Evolutionary conservation across 163 green algal species (phyloP), one percentile per base, ranked within the genome.

Genomic region (Chlorella variabilis): DNA sequence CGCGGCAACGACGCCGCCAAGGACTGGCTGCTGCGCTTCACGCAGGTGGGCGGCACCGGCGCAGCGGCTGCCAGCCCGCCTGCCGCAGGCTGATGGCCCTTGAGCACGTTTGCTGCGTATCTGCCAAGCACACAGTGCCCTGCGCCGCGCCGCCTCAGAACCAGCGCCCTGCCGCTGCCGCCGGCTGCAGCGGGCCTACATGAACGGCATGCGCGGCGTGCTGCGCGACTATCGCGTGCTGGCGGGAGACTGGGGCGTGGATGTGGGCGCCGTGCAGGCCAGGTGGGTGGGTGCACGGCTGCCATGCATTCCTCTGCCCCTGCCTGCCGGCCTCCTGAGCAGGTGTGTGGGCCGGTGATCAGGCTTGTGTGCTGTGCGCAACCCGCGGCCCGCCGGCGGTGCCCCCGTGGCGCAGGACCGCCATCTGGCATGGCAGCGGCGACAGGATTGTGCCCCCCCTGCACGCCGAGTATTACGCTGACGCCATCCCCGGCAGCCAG

Each of bases 11-110:
- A 34, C 4, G 48, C 23, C 23, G 49, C 62, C 61, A 49, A 63
- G 61, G 62, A 74, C 70, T 77, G 70, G 70, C 70, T 77, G 70
- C 31, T 77, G 31, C 70, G 70, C 45, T 77, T 77, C 70, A 48
- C 65, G 48, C 33, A 48, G 70, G 70, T 31, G 70, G n/a, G 70
- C 7, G 20, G 36, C 36, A 3, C 2, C 1, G 20, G 18, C 20
- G 36, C 23, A 33, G 65, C 23, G 18, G 36, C 13, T 25, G n/a
- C n/a, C n/a, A n/a, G n/a, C n/a, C n/a, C n/a, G n/a, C n/a, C n/a
- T n/a, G n/a, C n/a, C n/a, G n/a, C n/a, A n/a, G n/a, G n/a, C n/a
- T n/a, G n/a, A n/a, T n/a, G n/a, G n/a, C n/a, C n/a, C n/a, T n/a
- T n/a, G n/a, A n/a, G n/a, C n/a, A n/a, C n/a, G n/a, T n/a, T n/a